Conservation (phyloP, 2,329 filamentous ascomycete species). For the Ambrosiella beaveri region DNA sequence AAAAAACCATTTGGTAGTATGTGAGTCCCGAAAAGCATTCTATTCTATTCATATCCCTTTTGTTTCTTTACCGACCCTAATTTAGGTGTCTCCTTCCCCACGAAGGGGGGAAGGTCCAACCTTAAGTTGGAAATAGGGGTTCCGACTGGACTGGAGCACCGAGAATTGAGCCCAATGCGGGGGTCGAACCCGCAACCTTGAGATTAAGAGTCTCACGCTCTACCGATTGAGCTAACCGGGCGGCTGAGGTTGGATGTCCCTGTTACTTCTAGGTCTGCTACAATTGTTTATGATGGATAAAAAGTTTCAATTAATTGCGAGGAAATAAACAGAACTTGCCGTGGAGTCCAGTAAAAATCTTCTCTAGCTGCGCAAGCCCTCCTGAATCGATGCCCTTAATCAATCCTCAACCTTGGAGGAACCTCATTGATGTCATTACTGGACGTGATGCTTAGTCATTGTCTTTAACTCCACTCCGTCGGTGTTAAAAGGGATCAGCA, state of each 20-base stretch:
- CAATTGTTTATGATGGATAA: background rate
- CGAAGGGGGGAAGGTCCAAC: no score
- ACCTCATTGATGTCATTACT: no score
- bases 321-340: no score
- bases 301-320: background rate
- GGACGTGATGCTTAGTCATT: no score
- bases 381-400: no score
- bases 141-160: background rate
- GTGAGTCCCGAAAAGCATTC: background rate
- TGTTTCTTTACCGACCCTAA: background rate
- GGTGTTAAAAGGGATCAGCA: no score
- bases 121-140: no score
- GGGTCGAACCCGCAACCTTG: slow-evolving; percentile 18
- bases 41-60: background rate
- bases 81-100: no score
- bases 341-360: no score
- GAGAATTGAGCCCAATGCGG: background rate
- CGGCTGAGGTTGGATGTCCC: slow-evolving; percentile 14
- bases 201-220: slow-evolving; percentile 54
- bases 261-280: background rate
- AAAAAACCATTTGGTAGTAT: background rate
- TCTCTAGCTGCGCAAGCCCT: no score
- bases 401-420: no score
- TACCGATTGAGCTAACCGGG: slow-evolving; percentile 53
- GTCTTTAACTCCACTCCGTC: no score